These are phyloP conservation scores for Alternaria panax DNA, from an alignment of 2,329 filamentous ascomycete species.

Conservation along the genomic window DNA sequence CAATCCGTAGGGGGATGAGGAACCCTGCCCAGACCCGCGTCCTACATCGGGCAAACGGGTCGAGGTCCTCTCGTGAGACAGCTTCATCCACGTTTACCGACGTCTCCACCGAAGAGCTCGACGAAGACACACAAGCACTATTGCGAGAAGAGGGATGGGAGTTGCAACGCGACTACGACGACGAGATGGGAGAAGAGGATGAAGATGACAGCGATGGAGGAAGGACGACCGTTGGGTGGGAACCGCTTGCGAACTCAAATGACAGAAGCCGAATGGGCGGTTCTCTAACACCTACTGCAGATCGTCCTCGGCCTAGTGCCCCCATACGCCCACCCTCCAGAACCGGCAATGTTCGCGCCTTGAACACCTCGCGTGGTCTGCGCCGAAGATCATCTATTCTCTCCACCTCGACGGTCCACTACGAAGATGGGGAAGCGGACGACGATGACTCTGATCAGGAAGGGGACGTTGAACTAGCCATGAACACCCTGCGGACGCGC, in stretches of 20 bases:
- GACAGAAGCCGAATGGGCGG: conserved; percentile 54
- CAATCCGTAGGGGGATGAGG: conserved; percentile 44
- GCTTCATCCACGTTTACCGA: conserved; percentile 48
- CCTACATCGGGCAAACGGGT: conserved; percentile 46
- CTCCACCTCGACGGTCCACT: conserved; percentile 44
- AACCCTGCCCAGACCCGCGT: conserved; percentile 40
- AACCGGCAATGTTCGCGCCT: conserved; percentile 41
- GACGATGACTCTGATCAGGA: conserved; percentile 53
- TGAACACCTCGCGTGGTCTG: conserved; percentile 48
- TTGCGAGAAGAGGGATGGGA: conserved; percentile 49
- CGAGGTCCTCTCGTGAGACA: conserved; percentile 37
- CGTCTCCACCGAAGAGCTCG: conserved; percentile 47
- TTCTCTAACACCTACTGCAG: conserved; percentile 58
- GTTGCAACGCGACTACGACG: conserved; percentile 50
- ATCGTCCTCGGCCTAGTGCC: conserved; percentile 52
- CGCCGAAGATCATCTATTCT: conserved; percentile 49
- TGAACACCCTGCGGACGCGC: conserved; percentile 44
- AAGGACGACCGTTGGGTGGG: conserved; percentile 56
- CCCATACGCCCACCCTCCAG: conserved; percentile 51
- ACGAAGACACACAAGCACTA: conserved; percentile 49
- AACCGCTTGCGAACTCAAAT: conserved; percentile 55
- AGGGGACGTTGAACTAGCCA: conserved; percentile 48
- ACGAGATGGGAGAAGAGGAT: conserved; percentile 48
- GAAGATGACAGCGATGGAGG: conserved; percentile 53
- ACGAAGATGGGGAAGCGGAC: conserved; percentile 53